phyloP scores from a whole-genome alignment of 768 basidiomycete genomes.

The Boletus rex-veris region DNA sequence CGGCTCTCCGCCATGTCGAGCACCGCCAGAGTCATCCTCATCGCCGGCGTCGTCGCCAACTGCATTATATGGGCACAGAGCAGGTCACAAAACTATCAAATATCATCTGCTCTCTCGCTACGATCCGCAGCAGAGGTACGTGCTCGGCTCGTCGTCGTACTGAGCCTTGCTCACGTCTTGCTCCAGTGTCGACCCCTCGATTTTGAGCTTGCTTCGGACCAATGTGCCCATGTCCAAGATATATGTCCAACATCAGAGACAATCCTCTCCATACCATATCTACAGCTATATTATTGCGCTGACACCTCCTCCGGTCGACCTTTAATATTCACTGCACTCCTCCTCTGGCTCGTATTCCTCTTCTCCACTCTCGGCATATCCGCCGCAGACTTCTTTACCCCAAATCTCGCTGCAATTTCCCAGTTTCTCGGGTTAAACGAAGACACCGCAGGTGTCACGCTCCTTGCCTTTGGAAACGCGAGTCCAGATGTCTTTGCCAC shows the following conservation, averaged over 20 bases:
- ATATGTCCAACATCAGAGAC: slow-evolving; percentile 59
- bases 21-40: slow-evolving; percentile 48
- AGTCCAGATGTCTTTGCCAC: slow-evolving; percentile 97
- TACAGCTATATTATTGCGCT: slow-evolving; percentile 69
- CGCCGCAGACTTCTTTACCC: slow-evolving; percentile 96
- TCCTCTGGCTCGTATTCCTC: slow-evolving; percentile 84
- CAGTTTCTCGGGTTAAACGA: slow-evolving; percentile 84
- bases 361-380: slow-evolving; percentile 95
- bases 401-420: slow-evolving; percentile 89
- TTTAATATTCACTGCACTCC: slow-evolving; percentile 55
- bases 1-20: slow-evolving; percentile 41
- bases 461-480: slow-evolving; percentile 96
- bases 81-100: slow-evolving; percentile 28
- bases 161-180: not conserved
- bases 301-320: slow-evolving; percentile 48
- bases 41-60: slow-evolving; percentile 50
- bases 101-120: not conserved
- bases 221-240: slow-evolving; percentile 62
- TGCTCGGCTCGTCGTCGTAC: not conserved
- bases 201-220: slow-evolving; percentile 43
- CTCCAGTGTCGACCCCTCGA: slow-evolving; percentile 64
- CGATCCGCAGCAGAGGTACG: not conserved
- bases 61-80: slow-evolving; percentile 64
- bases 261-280: slow-evolving; percentile 67
- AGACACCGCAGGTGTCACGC: slow-evolving; percentile 93